Percentiles rank a stretch among this genome's conserved stretches.
Conservation (phyloP, 148 eudicot genomes). For the Cornus suecica region DNA sequence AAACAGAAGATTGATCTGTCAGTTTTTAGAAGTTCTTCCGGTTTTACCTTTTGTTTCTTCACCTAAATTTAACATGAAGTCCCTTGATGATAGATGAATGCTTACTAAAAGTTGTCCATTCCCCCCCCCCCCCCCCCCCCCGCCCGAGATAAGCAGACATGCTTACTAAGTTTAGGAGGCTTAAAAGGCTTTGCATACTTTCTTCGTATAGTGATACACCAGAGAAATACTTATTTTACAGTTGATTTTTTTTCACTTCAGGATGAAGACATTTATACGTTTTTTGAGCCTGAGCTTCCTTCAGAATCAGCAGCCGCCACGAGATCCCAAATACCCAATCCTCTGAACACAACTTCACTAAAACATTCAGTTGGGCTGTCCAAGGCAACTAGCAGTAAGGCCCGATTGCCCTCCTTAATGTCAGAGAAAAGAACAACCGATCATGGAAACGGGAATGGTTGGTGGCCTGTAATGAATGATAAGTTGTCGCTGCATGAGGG, state of each 20-base stretch:
- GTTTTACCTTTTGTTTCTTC: too few species aligned
- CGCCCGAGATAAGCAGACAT: too few species aligned
- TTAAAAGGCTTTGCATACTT: too few species aligned
- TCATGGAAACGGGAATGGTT: constrained; percentile 18
- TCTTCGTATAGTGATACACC: neutral
- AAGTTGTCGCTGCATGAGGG: constrained; percentile 29
- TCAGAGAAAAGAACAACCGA: constrained; percentile 20
- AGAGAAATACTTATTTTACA: neutral
- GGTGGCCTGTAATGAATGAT: constrained; percentile 25
- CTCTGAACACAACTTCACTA: constrained; percentile 20
- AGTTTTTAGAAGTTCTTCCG: too few species aligned
- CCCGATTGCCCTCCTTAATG: constrained; percentile 6
- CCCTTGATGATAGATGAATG: too few species aligned
- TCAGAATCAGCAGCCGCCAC: constrained; percentile 19
- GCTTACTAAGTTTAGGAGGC: too few species aligned
- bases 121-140: too few species aligned
- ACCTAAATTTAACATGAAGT: too few species aligned
- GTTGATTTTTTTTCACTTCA: constrained; percentile 15
- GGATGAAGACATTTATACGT: constrained; percentile 74
- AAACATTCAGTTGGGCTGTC: constrained; percentile 10
- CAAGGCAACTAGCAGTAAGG: constrained; percentile 15
- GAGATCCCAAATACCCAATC: constrained; percentile 34
- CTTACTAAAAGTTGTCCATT: too few species aligned
- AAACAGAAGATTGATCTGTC: too few species aligned
- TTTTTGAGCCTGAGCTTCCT: constrained; percentile 66